Percentiles rank a stretch among this genome's conserved stretches.
These are phyloP conservation scores for Populus pruinosa DNA, from an alignment of 345 rosid species.

Conservation along the genomic window DNA sequence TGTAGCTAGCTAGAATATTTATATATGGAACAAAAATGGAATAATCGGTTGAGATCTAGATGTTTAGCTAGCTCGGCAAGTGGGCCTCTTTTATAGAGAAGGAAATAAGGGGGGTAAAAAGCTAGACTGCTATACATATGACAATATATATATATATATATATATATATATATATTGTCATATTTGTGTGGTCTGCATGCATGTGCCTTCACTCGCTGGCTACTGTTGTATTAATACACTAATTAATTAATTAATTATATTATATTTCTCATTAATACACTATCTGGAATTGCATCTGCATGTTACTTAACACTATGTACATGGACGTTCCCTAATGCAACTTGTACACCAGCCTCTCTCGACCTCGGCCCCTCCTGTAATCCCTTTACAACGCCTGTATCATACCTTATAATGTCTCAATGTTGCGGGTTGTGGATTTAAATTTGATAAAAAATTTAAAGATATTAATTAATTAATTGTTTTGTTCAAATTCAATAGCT, in stretches of 20 bases:
- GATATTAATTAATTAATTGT: too few relatives aligned
- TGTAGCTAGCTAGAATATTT: background rate
- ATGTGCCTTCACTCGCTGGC: background rate
- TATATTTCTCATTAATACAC: background rate
- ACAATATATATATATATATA: too few relatives aligned
- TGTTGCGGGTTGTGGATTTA: background rate
- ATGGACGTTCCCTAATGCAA: background rate
- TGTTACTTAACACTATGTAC: background rate
- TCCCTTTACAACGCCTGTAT: background rate
- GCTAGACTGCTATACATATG: too few relatives aligned
- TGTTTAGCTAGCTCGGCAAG: background rate
- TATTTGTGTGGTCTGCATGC: background rate
- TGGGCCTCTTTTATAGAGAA: background rate
- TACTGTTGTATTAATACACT: background rate
- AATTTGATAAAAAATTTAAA: background rate
- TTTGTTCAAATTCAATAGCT: background rate
- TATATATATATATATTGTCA: too few relatives aligned
- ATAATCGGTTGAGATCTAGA: background rate
- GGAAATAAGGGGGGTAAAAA: too few relatives aligned
- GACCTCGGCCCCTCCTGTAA: background rate
- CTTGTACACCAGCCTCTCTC: background rate
- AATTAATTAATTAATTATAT: too few relatives aligned
- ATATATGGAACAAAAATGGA: background rate
- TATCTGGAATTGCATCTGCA: background rate
- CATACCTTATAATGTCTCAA: background rate